Conservation (phyloP, 2,329 filamentous ascomycete species). For the Trichoderma koningiopsis region DNA sequence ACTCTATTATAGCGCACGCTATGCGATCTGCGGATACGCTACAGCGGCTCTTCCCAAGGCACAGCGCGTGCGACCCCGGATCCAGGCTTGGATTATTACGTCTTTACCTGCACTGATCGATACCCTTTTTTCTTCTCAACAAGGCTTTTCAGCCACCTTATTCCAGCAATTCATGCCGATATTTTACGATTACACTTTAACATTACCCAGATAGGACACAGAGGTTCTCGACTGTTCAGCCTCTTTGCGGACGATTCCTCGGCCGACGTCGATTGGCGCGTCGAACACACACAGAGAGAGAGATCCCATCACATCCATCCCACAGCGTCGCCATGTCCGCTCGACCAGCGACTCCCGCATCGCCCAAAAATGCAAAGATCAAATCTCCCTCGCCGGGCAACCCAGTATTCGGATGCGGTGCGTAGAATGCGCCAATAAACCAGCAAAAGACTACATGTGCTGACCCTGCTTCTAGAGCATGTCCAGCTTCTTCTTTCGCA, state of each 20-base stretch:
- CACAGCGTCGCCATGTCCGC: conserved; percentile 44
- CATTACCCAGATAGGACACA: background rate
- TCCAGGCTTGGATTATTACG: background rate
- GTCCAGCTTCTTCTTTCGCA: conserved; percentile 67
- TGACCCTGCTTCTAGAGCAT: conserved; percentile 59
- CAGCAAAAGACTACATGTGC: conserved; percentile 2
- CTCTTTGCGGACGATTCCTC: background rate
- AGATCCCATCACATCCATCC: background rate
- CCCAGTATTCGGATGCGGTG: conserved; percentile 67
- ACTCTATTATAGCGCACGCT: background rate
- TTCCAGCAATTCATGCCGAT: background rate
- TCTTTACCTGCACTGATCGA: background rate
- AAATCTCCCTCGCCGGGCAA: conserved; percentile 61
- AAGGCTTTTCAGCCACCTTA: background rate
- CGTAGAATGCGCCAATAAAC: conserved; percentile 35
- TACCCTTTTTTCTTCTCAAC: background rate
- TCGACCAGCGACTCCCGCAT: conserved; percentile 53
- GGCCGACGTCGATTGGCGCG: background rate
- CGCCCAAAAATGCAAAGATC: conserved; percentile 60
- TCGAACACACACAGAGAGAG: background rate
- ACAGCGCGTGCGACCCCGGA: background rate
- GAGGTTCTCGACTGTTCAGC: background rate
- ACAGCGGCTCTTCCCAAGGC: background rate
- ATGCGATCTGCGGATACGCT: background rate
- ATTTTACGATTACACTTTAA: background rate